Conservation (phyloP, 768 basidiomycete species). For the Amanita thiersii region DNA sequence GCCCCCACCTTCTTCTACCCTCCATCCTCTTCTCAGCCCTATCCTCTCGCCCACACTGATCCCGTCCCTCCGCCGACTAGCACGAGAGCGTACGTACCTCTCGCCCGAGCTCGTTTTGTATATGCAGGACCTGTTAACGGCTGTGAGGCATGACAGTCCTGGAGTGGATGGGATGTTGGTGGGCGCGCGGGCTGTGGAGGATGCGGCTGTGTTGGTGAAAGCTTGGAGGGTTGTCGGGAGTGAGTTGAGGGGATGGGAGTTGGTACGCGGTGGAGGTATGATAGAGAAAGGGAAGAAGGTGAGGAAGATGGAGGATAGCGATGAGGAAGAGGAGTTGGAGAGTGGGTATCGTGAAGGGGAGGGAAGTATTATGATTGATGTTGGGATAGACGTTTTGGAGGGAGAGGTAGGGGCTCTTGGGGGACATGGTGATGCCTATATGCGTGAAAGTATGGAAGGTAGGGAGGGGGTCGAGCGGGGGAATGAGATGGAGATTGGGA, state of each 20-base stretch:
- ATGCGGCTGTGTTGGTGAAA: slow-evolving; percentile 59
- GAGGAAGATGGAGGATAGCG: not conserved
- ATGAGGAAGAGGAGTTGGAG: slow-evolving; percentile 4
- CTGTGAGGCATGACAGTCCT: slow-evolving; percentile 56
- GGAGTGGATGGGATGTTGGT: slow-evolving; percentile 63
- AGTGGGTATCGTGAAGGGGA: slow-evolving; percentile 1
- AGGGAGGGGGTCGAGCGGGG: not conserved
- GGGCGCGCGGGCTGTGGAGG: slow-evolving; percentile 48
- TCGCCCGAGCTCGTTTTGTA: slow-evolving; percentile 52
- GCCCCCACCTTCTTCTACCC: slow-evolving; percentile 7
- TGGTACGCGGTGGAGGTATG: slow-evolving; percentile 21
- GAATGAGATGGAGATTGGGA: slow-evolving; percentile 2
- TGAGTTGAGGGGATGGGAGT: slow-evolving; percentile 53
- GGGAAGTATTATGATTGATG: not conserved
- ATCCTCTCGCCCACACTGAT: slow-evolving; percentile 21
- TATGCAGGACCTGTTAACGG: slow-evolving; percentile 64
- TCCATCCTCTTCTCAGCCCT: slow-evolving; percentile 21
- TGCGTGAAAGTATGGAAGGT: not conserved
- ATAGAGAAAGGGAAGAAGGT: not conserved
- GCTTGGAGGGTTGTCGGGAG: slow-evolving; percentile 60
- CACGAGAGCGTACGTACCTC: slow-evolving; percentile 31
- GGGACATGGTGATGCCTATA: not conserved
- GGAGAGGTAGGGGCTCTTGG: too few species aligned
- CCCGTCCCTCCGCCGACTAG: slow-evolving; percentile 20
- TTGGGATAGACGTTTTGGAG: too few species aligned